phyloP scores from a whole-genome alignment of 2,329 filamentous ascomycete species.

The Meredithiella fracta region DNA sequence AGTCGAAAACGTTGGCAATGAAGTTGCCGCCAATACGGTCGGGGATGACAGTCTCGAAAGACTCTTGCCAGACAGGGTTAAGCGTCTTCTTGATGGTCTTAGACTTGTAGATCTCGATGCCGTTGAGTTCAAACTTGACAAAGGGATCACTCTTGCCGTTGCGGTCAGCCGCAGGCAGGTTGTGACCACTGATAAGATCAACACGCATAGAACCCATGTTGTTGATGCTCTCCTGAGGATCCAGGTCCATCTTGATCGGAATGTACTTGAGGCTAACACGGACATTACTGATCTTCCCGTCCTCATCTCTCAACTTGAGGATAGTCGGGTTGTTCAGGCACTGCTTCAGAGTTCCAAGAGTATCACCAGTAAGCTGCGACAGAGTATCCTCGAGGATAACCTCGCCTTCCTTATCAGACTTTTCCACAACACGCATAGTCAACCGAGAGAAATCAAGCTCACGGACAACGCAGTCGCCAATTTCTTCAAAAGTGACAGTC shows the following conservation, averaged over 20 bases:
- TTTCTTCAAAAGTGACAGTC: constrained; percentile 67
- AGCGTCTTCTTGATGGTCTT: constrained; percentile 95
- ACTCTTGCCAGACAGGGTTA: constrained; percentile 89
- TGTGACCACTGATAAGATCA: constrained; percentile 71
- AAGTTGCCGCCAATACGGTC: constrained; percentile 78
- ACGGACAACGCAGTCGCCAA: constrained; percentile 87
- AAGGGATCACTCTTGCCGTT: constrained; percentile 97
- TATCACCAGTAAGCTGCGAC: constrained; percentile 70
- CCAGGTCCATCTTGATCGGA: constrained; percentile 82
- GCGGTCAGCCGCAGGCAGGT: constrained; percentile 83
- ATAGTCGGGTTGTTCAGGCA: constrained; percentile 82
- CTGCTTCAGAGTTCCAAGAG: constrained; percentile 72
- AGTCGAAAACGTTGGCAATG: constrained; percentile 72
- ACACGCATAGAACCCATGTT: constrained; percentile 93
- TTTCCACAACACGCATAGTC: constrained; percentile 71
- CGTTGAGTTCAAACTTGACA: constrained; percentile 85
- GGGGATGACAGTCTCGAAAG: constrained; percentile 68
- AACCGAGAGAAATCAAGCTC: constrained; percentile 94
- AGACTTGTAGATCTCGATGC: constrained; percentile 82
- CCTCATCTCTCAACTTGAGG: constrained; percentile 60
- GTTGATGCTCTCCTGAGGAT: constrained; percentile 94
- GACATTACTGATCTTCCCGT: constrained; percentile 61
- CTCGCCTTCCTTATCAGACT: constrained; percentile 55
- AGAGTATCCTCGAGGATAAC: constrained; percentile 59
- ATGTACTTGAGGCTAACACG: constrained; percentile 91